Percentiles rank a stretch among this genome's conserved stretches.
Evolutionary conservation across 2,329 filamentous ascomycete species (phyloP).

Genomic region (Penicillium brevicompactum): DNA sequence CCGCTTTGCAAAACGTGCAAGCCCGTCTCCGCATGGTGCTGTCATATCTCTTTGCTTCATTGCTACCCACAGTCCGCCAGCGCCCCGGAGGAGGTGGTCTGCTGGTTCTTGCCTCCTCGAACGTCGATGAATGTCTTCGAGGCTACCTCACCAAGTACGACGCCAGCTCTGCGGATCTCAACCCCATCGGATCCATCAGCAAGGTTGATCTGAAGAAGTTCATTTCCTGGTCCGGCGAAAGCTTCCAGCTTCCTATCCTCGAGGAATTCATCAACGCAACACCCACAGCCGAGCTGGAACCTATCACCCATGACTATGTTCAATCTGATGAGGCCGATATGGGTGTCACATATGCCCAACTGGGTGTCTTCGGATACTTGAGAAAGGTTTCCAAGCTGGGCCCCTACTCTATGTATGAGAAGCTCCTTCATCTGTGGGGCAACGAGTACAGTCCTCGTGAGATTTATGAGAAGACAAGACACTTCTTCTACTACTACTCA

Average conservation of each 20-base stretch:
- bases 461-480: slow-evolving; percentile 50
- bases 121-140: slow-evolving; percentile 55
- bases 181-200: slow-evolving; percentile 51
- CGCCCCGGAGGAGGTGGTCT: slow-evolving; percentile 60
- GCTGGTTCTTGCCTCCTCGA: slow-evolving; percentile 68
- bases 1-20: slow-evolving; percentile 70
- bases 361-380: slow-evolving; percentile 55
- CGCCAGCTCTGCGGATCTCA: slow-evolving; percentile 53
- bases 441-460: slow-evolving; percentile 43
- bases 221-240: slow-evolving; percentile 63
- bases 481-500: slow-evolving; percentile 53
- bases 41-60: slow-evolving; percentile 65
- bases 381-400: slow-evolving; percentile 59
- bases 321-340: slow-evolving; percentile 45
- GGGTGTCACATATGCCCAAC: slow-evolving; percentile 57
- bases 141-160: slow-evolving; percentile 74
- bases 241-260: slow-evolving; percentile 66
- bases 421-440: slow-evolving; percentile 55
- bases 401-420: slow-evolving; percentile 57
- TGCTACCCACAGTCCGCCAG: slow-evolving; percentile 62
- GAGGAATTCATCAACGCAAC: slow-evolving; percentile 65
- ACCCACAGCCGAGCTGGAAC: slow-evolving; percentile 66
- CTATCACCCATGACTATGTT: slow-evolving; percentile 53
- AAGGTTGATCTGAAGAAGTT: slow-evolving; percentile 74
- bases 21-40: slow-evolving; percentile 67